A percentile compares a stretch with the other conserved stretches of the same genome.
phyloP scores from a whole-genome alignment of 2,329 filamentous ascomycete species.

The Lachnum nothofagi region DNA sequence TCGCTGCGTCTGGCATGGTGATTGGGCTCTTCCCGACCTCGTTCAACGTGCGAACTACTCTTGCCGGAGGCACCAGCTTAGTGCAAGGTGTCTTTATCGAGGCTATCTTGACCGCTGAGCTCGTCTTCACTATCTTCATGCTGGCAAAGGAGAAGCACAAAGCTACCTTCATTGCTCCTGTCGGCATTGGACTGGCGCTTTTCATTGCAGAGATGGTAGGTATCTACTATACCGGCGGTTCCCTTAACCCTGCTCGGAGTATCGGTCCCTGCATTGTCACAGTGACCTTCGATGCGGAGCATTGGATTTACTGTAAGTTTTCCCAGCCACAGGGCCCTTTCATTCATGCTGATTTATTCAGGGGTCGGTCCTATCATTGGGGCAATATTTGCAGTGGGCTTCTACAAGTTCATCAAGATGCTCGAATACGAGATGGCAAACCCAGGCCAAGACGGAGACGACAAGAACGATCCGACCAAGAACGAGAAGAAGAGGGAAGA shows the following conservation, averaged over 20 bases:
- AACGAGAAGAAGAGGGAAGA: too few species aligned
- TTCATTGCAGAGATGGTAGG: conserved; percentile 43
- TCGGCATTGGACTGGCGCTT: conserved; percentile 44
- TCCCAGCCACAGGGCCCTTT: too few species aligned
- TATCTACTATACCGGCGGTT: conserved; percentile 45
- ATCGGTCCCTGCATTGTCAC: conserved; percentile 44
- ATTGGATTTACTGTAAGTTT: conserved; percentile 51
- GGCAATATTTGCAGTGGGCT: conserved; percentile 42
- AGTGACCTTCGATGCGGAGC: conserved; percentile 37
- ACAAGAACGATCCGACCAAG: not conserved
- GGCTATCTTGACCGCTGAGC: conserved; percentile 43
- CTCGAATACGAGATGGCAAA: conserved; percentile 49
- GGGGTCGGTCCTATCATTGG: conserved; percentile 49
- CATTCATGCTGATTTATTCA: too few species aligned
- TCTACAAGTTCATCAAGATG: conserved; percentile 47
- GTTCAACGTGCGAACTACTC: conserved; percentile 39
- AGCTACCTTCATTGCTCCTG: conserved; percentile 44
- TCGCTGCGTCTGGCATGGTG: conserved; percentile 40
- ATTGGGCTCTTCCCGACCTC: conserved; percentile 40
- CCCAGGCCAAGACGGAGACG: not conserved
- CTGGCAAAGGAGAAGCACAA: conserved; percentile 47
- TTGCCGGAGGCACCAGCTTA: conserved; percentile 37
- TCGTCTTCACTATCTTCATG: conserved; percentile 48
- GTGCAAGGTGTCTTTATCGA: conserved; percentile 48
- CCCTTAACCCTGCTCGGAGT: conserved; percentile 43